Evolutionary conservation across 1,284 basidiomycete species (phyloP), one percentile per base, ranked within the genome.

Genomic region (Golubevia sp.): DNA sequence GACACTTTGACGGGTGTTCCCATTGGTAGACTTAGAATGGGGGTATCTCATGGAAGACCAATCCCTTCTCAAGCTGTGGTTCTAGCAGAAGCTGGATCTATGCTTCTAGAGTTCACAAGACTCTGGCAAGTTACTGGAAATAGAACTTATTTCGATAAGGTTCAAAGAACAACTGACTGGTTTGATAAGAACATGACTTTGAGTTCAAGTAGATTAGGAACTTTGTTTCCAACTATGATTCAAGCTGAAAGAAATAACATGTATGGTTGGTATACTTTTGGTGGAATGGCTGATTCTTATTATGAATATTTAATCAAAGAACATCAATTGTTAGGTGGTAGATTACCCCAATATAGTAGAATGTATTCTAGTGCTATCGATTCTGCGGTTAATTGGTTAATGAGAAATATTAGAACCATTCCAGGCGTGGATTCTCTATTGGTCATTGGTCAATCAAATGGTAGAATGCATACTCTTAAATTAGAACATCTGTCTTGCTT

Each of bases 71-170:
- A 48, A n/a, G 21, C 53, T 27, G 67, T 72, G 48, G 62, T 79
- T 6, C 65, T 83, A 18, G 74, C 80, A n/a, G 80, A 83, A 67
- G 80, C 76, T 0, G 72, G 72, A 21, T 78, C 76, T 55, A 55
- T 82, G 70, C 71, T 83, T 13, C 70, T 83, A 58, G 80, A 83
- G 63, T 79, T 74, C 59, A 80, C 80, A 3, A 64, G 80, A 1
- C 70, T 83, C 5, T 83, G 79, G 79, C 80, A 83, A 62, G 74
- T 79, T 18, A 83, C 80, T 0, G 80, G 80, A 55, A 83, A 83
- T 57, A 70, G 79, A 27, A 82, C 80, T 53, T 83, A 83, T 64
- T 80, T 79, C 59, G 80, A 83, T 64, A 64, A 67, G 15, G 80
- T 83, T n/a, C 80, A 83, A 65, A 67, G 80, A 26, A 70, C 67